These are phyloP conservation scores for Solanum habrochaites DNA, from an alignment of 257 asterid genomes.

Conservation along the genomic window DNA sequence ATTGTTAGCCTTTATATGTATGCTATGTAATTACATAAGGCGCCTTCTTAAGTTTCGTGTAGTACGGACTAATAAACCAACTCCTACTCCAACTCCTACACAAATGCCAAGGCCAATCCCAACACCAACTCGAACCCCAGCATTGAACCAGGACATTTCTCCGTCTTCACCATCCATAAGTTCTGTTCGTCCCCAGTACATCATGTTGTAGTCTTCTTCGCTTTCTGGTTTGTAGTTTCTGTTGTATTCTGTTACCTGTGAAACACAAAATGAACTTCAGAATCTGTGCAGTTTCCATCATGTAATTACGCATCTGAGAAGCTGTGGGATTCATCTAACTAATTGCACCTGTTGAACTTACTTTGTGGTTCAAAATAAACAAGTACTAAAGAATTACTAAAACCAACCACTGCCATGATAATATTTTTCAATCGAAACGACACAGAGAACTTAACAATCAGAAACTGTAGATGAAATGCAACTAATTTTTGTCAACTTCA, in stretches of 20 bases:
- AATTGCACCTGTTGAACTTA: neutral
- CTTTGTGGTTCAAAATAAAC: neutral
- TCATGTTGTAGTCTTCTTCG: conserved; percentile 21
- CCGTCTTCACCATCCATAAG: conserved; percentile 32
- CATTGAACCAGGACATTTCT: conserved; percentile 29
- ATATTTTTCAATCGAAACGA: neutral
- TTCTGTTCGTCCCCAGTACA: conserved; percentile 26
- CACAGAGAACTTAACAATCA: neutral
- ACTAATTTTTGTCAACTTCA: neutral
- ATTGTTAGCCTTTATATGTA: neutral
- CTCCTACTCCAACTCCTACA: conserved; percentile 30
- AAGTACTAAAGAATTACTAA: neutral
- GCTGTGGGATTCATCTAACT: neutral
- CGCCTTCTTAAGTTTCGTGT: conserved; percentile 55
- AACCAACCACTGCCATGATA: neutral
- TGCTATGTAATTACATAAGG: conserved; percentile 15
- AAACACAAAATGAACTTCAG: neutral
- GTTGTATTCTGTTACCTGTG: conserved; percentile 23
- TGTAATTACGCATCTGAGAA: neutral
- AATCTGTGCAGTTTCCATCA: neutral
- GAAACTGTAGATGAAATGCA: neutral
- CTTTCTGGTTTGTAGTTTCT: conserved; percentile 17
- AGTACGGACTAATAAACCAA: conserved; percentile 22
- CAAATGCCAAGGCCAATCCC: conserved; percentile 36
- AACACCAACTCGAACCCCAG: conserved; percentile 34